Evolutionary conservation across 345 rosid genomes (phyloP), one percentile per base, ranked within the genome.

Genomic region (Garcia nutans): DNA sequence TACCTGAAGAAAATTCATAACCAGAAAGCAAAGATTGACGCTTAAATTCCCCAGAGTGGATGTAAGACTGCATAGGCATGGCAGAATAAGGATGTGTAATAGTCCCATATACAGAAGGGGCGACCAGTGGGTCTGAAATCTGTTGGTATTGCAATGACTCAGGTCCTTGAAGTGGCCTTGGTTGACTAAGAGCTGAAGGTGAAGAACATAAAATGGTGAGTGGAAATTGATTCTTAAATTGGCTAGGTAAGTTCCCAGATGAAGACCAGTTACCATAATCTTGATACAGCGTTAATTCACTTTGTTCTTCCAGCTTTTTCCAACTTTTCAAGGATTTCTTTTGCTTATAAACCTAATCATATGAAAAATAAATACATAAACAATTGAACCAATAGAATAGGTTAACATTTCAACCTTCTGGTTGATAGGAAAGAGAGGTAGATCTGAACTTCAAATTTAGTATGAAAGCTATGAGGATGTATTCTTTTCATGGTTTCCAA

Each of bases 81-180:
- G 83, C 71, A 70, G 93, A 84, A 82, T 68, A 86, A 70, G 93
- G 89, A 79, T 86, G 87, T 78, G 86, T 73, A 64, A 79, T 71
- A 82, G 82, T 87, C 70, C 90, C 86, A 81, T 83, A 87, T 9
- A 78, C 78, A 69, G 91, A 84, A 77, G 85, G 78, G 47, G 85
- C 70, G 74, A 83, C 77, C 78, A 76, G 87, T 67, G 90, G 87
- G 76, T 80, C 76, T 63, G 86, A 73, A 56, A 85, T 76, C 56
- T 83, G 88, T 74, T 84, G 90, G 84, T 86, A 84, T 58, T 82
- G 85, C 79, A 84, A 73, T 54, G 81, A 71, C 78, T 88, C 88
- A 75, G 88, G 74, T 70, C 88, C 90, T 71, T 68, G 85, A 77
- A 84, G 80, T 69, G 77, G 89, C 74, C 87, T 86, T 76, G 76